Evolutionary conservation across 306 rosid species (phyloP), one percentile per base, ranked within the genome.

Genomic region (Vigna hirtella): DNA sequence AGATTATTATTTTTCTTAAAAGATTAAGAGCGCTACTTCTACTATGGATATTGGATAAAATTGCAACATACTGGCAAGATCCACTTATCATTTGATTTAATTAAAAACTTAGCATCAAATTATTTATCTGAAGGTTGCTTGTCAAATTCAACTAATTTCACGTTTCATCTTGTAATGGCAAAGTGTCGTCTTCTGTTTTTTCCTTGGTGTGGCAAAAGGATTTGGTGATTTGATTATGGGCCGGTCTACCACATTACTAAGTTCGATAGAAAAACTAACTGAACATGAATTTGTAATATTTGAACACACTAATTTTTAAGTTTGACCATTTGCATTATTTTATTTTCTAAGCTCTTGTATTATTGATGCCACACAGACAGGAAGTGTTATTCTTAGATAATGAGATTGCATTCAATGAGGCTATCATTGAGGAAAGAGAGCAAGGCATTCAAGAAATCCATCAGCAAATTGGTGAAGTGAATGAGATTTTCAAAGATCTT

Each of bases 371-470:
- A 83, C 91, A 94, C 91, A 94, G 98, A 68, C 98, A 92, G 81
- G 98, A 94, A 77, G 96, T 94, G 34, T 57, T 90, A 84, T 86
- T 92, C 72, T 82, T 94, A 82, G 97, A 92, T 86, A 92, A 88
- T 70, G 98, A 94, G 84, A 89, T 94, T 73, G 87, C 88, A 65
- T 94, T 94, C 87, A 94, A 94, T n/a, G 98, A 94, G 88, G 93
- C 97, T 78, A 85, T 94, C 76, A 94, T 94, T 2, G 97, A 94
- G 86, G 98, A 94, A 89, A 89, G 98, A 82, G 98, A 94, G 48
- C 98, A 94, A 70, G 97, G 98, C 34, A 94, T 94, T 84, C 94
- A 94, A 84, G 98, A 94, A 88, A 87, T 94, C 77, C 98, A 94
- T 87, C 87, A 87, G 14, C 98, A 92, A 87, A 94, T 94, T 85